Conservation (phyloP, 176 grass and related monocot species). For the Panicum miliaceum region DNA sequence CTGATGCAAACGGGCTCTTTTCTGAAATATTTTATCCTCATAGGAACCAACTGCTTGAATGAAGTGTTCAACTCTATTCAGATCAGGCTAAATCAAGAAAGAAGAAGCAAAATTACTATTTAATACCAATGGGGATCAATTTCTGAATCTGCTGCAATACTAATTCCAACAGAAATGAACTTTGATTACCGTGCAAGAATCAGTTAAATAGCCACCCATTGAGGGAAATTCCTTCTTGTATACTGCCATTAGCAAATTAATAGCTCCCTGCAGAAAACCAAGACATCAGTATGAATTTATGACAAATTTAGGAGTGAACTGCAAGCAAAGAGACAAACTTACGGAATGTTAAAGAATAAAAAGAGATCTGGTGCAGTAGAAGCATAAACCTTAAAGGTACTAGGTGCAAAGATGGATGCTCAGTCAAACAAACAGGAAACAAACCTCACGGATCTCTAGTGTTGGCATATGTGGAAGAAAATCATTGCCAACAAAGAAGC, state of each 20-base stretch:
- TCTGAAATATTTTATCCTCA: constrained; percentile 97
- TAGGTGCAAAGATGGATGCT: constrained; percentile 19
- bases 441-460: constrained; percentile 96
- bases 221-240: constrained; percentile 91
- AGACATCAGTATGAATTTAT: constrained; percentile 12
- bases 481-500: constrained; percentile 99
- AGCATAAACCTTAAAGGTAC: constrained; percentile 11
- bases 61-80: constrained; percentile 90
- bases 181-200: constrained; percentile 81
- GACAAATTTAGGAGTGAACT: constrained; percentile 27
- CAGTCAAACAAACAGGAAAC: constrained; percentile 46
- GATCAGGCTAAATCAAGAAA: constrained; percentile 72
- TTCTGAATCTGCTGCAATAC: constrained; percentile 10
- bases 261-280: constrained; percentile 73
- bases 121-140: background rate
- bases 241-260: constrained; percentile 97
- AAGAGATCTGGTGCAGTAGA: constrained; percentile 4
- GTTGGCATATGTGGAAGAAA: constrained; percentile 99
- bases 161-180: constrained; percentile 11
- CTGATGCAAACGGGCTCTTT: constrained; percentile 90
- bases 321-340: background rate
- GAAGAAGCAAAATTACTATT: constrained; percentile 25
- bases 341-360: constrained; percentile 28
- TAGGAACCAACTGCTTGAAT: constrained; percentile 94
- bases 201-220: constrained; percentile 93